Evolutionary conservation across 768 basidiomycete species (phyloP), one percentile per base, ranked within the genome.

Genomic region (Coprinopsis sp.): DNA sequence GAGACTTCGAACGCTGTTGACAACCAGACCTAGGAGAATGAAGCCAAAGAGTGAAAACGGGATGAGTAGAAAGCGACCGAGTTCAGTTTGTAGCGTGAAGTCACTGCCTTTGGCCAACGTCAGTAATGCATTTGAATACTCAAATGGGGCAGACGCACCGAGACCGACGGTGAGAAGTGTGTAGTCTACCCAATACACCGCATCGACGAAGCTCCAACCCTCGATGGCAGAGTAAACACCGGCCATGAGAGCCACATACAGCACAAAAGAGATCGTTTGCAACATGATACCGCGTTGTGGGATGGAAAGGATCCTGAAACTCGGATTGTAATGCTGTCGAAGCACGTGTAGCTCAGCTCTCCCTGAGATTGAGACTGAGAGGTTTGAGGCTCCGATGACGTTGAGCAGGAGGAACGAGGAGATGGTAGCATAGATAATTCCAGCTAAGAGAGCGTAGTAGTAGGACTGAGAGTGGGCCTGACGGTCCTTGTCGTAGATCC

Each of bases 231-330:
- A 51, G 46, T 70, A 72, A 8, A 73, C 57, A 0, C 61, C 68
- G 1, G 64, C 70, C 13, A 70, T 69, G 4, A 64, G 51, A 2
- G 68, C 64, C 21, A 72, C 63, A 37, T 73, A 73, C 3, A 67
- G 46, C 1, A 66, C 58, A 52, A 69, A 72, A 3, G 63, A 50
- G 29, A 66, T 66, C 18, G 69, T 68, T 47, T 73, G 70, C 4
- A 73, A 62, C 71, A 72, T 72, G 11, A 72, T 51, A 0, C 65
- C 71, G 8, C 69, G 65, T 50, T 72, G 70, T 2, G 70, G 65
- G 8, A 62, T 57, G 7, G 69, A 67, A 22, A 71, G 61, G 6
- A 59, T 57, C n/a, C 62, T 55, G 34, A 71, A 68, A 1, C 65
- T 63, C 1, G 70, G 57, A 18, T 58, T 60, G 47, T 69, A 73